phyloP scores from a whole-genome alignment of 139 green algal species.

The Haematococcus sp. region DNA sequence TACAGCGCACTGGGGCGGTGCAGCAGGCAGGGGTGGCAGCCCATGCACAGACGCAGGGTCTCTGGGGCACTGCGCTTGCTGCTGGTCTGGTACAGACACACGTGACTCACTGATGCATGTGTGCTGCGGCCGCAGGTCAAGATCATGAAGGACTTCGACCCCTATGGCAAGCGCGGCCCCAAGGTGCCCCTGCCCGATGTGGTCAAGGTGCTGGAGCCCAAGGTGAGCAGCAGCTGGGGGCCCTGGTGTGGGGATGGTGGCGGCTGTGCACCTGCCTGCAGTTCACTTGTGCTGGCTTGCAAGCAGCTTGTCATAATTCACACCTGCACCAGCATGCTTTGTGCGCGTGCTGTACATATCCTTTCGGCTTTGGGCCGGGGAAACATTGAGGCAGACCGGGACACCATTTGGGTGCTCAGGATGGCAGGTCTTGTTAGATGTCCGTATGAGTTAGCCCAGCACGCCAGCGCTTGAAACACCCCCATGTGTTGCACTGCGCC shows the following conservation, averaged over 20 bases:
- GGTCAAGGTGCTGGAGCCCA: conserved; percentile 76
- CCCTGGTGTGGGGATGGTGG: neutral
- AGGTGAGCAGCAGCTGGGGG: conserved; percentile 9
- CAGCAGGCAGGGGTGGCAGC: too few species aligned
- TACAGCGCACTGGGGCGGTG: too few species aligned
- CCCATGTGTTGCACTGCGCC: too few species aligned
- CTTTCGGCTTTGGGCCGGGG: neutral
- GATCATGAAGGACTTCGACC: conserved; percentile 99
- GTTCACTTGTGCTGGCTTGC: neutral
- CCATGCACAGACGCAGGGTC: too few species aligned
- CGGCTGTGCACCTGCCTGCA: neutral
- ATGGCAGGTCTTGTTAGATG: too few species aligned
- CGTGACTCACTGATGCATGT: neutral
- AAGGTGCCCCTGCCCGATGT: conserved; percentile 92
- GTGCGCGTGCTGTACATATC: neutral
- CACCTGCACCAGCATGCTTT: neutral
- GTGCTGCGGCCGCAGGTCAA: conserved; percentile 62
- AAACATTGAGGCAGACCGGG: too few species aligned
- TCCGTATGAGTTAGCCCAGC: too few species aligned
- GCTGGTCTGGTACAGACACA: neutral
- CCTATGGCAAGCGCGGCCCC: conserved; percentile 91
- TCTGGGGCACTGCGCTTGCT: neutral
- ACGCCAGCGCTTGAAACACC: too few species aligned
- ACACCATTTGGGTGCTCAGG: too few species aligned
- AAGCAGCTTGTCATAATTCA: neutral